Base-by-base conservation (phyloP, 495 filamentous ascomycete genomes). In the Neurospora sublineolata region DNA sequence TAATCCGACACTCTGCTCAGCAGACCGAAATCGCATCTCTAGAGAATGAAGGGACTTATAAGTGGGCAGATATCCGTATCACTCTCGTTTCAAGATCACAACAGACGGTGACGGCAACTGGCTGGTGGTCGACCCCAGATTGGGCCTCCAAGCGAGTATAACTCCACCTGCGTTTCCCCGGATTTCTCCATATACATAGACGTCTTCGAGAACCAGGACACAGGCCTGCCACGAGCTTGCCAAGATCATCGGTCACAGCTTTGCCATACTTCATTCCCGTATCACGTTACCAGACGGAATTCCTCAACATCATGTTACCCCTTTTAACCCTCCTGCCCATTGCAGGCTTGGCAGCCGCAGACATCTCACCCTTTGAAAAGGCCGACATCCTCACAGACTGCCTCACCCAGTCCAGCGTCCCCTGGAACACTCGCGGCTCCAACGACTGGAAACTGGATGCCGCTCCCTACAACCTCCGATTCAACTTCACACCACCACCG, bases 401-500 rank as follows among this genome's bases (percentile, higher is more conserved):
- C 39, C 78, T 85, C 33, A 75, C 77, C 16, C 69, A 75, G 41
- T 76, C 78, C 11, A 70, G 68, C 10, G 82, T 83, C 20, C 77
- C 75, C 5, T 69, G 79, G 70, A 79, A 82, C 69, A 71, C 72
- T 27, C 37, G 73, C 18, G 81, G 78, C 12, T 82, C 81, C 0
- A 68, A 75, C 27, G 80, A 82, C 71, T 85, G 80, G 77, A 76
- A 80, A 69, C 76, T 80, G 14, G 83, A 84, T 30, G 79, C 75
- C 18, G 75, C 78, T 4, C 79, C 81, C 1, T 84, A 81, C 76
- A 84, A 84, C 74, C 76, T 79, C 64, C 76, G 81, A 16, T 73
- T 84, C 20, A 73, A 77, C 46, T 84, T 78, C 71, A 81, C 75
- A 4, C 82, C 82, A 82, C 76, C 18, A 81, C 77, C 5, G 64